Percentiles rank a stretch among this genome's conserved stretches.
phyloP scores from a whole-genome alignment of 2,329 filamentous ascomycete genomes.

The Alternaria alternata region DNA sequence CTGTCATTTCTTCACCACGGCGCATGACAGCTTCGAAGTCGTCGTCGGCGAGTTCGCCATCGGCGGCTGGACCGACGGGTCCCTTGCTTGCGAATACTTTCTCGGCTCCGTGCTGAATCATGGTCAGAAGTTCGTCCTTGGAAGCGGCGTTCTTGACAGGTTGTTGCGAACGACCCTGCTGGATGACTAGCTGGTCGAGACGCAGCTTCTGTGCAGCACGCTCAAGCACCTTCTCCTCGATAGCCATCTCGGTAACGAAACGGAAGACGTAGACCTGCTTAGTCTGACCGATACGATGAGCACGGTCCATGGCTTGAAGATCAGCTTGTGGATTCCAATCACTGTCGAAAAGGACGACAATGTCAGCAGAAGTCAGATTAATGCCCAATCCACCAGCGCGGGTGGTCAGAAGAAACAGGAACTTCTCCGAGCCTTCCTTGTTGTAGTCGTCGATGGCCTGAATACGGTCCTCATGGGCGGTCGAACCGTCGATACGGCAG shows the following conservation, averaged over 20 bases:
- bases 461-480: slow-evolving; percentile 96
- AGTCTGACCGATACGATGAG: slow-evolving; percentile 97
- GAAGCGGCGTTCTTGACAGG: slow-evolving; percentile 90
- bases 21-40: slow-evolving; percentile 90
- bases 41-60: slow-evolving; percentile 76
- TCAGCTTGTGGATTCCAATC: slow-evolving; percentile 99
- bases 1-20: slow-evolving; percentile 87
- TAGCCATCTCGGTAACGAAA: slow-evolving; percentile 97
- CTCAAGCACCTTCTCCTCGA: slow-evolving; percentile 97
- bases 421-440: slow-evolving; percentile 85
- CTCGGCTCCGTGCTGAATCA: slow-evolving; percentile 99
- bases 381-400: slow-evolving; percentile 95
- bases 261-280: slow-evolving; percentile 98
- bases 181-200: slow-evolving; percentile 95
- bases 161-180: slow-evolving; percentile 92
- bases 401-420: slow-evolving; percentile 93
- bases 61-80: slow-evolving; percentile 66
- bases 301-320: slow-evolving; percentile 97
- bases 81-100: slow-evolving; percentile 84
- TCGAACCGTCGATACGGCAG: slow-evolving; percentile 95
- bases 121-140: slow-evolving; percentile 93
- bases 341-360: slow-evolving; percentile 95
- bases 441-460: slow-evolving; percentile 99
- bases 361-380: slow-evolving; percentile 93
- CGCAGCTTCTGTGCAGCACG: slow-evolving; percentile 95